Evolutionary conservation across 257 asterid genomes (phyloP).

Genomic region (Marsdenia floribunda): DNA sequence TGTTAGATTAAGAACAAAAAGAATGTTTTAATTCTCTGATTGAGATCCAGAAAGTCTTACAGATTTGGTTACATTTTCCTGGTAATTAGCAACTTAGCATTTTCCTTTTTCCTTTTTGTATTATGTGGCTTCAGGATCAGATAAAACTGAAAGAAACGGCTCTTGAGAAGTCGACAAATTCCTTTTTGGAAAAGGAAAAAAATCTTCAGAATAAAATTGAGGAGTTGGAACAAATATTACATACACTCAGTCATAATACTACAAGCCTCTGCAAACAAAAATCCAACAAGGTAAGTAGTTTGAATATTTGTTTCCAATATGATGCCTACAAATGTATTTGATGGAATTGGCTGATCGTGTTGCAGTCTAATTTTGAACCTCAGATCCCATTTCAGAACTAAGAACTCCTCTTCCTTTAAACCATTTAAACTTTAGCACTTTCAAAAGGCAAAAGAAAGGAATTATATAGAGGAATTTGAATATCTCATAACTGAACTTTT

Average conservation of each 20-base stretch:
- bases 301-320: not conserved
- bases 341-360: not conserved
- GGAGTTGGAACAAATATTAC: constrained; percentile 56
- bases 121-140: constrained; percentile 44
- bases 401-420: not conserved
- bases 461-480: not conserved
- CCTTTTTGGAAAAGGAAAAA: constrained; percentile 70
- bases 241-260: constrained; percentile 41
- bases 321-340: not conserved
- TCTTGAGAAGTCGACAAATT: constrained; percentile 53
- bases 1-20: not conserved
- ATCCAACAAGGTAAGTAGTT: constrained; percentile 42
- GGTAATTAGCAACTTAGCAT: no score
- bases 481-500: not conserved
- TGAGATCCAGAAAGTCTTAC: not conserved
- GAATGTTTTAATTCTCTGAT: not conserved
- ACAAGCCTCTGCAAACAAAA: constrained; percentile 30
- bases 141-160: constrained; percentile 61
- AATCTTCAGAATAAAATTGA: constrained; percentile 62
- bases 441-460: not conserved
- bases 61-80: no score
- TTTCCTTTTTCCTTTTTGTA: no score
- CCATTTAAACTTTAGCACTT: not conserved
- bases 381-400: not conserved
- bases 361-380: not conserved